These are phyloP conservation scores for Auricularia cornea DNA, from an alignment of 768 basidiomycete species.

Conservation along the genomic window DNA sequence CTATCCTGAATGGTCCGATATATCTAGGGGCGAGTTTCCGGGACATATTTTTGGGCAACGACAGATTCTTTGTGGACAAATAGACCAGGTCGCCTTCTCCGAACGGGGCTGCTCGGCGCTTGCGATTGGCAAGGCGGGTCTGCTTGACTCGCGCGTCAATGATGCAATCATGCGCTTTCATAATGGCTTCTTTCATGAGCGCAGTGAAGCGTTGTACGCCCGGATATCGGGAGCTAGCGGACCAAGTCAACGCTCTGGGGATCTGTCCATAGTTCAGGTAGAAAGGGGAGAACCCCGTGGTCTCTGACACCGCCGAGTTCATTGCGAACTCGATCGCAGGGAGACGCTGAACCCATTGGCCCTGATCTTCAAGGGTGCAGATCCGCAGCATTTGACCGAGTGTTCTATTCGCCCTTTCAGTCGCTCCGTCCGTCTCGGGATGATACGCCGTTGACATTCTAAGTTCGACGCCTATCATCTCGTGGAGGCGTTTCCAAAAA, in stretches of 20 bases:
- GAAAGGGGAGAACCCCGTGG: slow-evolving; percentile 17
- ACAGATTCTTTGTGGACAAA: slow-evolving; percentile 28
- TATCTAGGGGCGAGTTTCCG: slow-evolving; percentile 29
- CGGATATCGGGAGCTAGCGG: slow-evolving; percentile 9
- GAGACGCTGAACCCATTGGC: slow-evolving; percentile 22
- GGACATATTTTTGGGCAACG: slow-evolving; percentile 22
- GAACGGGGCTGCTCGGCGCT: slow-evolving; percentile 14
- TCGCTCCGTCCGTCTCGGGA: slow-evolving; percentile 34
- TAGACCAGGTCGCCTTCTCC: slow-evolving; percentile 24
- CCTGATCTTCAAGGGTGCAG: slow-evolving; percentile 16
- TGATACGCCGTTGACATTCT: slow-evolving; percentile 34
- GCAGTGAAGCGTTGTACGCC: slow-evolving; percentile 20
- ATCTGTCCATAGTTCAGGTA: slow-evolving; percentile 13
- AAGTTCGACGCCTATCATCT: slow-evolving; percentile 22
- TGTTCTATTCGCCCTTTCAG: slow-evolving; percentile 25
- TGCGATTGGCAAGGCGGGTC: slow-evolving; percentile 19
- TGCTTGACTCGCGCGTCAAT: slow-evolving; percentile 19
- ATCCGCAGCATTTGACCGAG: slow-evolving; percentile 23
- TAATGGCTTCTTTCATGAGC: slow-evolving; percentile 13
- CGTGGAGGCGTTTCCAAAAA: slow-evolving; percentile 27
- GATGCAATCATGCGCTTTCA: slow-evolving; percentile 21
- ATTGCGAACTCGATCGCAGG: slow-evolving; percentile 29
- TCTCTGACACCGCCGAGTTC: no score
- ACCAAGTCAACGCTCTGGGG: slow-evolving; percentile 10
- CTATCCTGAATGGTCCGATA: slow-evolving; percentile 25